Evolutionary conservation across 495 filamentous ascomycete species (phyloP).

Genomic region (Aspergillus homomorphus): DNA sequence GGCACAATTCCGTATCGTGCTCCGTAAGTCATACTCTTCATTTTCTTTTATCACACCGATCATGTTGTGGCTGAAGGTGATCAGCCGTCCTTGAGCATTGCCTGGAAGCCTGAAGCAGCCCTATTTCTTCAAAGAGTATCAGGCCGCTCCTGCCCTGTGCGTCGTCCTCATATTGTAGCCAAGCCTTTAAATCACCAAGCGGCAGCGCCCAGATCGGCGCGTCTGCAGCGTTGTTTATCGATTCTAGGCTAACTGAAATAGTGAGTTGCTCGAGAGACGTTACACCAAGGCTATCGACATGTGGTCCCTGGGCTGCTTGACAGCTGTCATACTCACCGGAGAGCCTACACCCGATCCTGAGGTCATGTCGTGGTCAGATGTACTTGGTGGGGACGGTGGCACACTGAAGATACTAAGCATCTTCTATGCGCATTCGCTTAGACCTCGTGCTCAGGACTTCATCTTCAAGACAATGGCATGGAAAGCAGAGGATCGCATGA

Average conservation of each 20-base stretch:
- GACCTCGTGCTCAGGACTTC: conserved; percentile 49
- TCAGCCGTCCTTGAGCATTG: too few relatives aligned
- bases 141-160: too few relatives aligned
- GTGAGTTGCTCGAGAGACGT: conserved; percentile 30
- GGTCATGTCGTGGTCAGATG: conserved; percentile 14
- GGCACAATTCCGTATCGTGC: conserved; percentile 67
- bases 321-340: conserved; percentile 50
- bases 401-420: conserved; percentile 34
- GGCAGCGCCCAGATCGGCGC: too few relatives aligned
- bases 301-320: conserved; percentile 59
- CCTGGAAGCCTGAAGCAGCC: too few relatives aligned
- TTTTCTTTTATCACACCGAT: too few relatives aligned
- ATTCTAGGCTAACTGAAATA: conserved; percentile 45
- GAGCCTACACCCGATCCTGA: conserved; percentile 36
- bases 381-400: conserved; percentile 24
- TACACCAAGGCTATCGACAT: conserved; percentile 63
- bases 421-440: conserved; percentile 35
- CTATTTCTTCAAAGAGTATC: too few relatives aligned
- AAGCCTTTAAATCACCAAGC: too few relatives aligned
- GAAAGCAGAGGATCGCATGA: conserved; percentile 50
- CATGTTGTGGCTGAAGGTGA: too few relatives aligned
- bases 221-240: too few relatives aligned
- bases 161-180: too few relatives aligned
- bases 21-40: conserved; percentile 57
- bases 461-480: conserved; percentile 54